Conservation (phyloP, 352 stramenopile genomes). For the Globisporangium nunn region DNA sequence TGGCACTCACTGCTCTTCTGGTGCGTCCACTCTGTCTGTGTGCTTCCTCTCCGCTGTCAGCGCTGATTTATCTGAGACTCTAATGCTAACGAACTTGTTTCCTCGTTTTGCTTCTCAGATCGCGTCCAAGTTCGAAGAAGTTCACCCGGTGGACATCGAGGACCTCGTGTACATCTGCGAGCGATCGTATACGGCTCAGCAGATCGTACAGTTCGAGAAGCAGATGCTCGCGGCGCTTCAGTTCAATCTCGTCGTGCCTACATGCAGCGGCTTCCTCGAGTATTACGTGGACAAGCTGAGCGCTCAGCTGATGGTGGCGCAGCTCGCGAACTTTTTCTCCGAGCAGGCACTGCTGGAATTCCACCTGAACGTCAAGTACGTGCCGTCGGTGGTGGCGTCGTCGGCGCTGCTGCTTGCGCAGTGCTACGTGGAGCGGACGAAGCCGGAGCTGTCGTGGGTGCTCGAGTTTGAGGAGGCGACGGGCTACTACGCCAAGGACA, state of each 20-base stretch:
- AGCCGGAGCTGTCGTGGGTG: slow-evolving; percentile 36
- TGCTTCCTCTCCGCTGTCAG: not conserved
- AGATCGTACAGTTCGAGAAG: slow-evolving; percentile 86
- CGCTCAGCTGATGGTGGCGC: slow-evolving; percentile 23
- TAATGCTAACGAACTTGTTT: not conserved
- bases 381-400: slow-evolving; percentile 40
- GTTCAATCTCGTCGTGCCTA: slow-evolving; percentile 96
- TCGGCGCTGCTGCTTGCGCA: slow-evolving; percentile 39
- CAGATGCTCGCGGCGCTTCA: slow-evolving; percentile 93
- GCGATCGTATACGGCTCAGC: slow-evolving; percentile 88
- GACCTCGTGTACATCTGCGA: slow-evolving; percentile 99
- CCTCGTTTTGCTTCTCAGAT: slow-evolving; percentile 30
- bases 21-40: slow-evolving; percentile 15
- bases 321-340: slow-evolving; percentile 52
- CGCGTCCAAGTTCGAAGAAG: slow-evolving; percentile 99
- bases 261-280: slow-evolving; percentile 92
- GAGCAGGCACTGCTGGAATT: slow-evolving; percentile 58
- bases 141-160: slow-evolving; percentile 95
- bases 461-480: slow-evolving; percentile 41
- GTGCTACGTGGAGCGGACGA: slow-evolving; percentile 36
- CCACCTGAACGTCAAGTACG: slow-evolving; percentile 34
- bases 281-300: slow-evolving; percentile 90
- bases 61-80: not conserved
- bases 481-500: slow-evolving; percentile 30
- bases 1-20: slow-evolving; percentile 94